Evolutionary conservation across 768 basidiomycete genomes (phyloP), one percentile per base, ranked within the genome.

Genomic region (Rhizopogon salebrosus): DNA sequence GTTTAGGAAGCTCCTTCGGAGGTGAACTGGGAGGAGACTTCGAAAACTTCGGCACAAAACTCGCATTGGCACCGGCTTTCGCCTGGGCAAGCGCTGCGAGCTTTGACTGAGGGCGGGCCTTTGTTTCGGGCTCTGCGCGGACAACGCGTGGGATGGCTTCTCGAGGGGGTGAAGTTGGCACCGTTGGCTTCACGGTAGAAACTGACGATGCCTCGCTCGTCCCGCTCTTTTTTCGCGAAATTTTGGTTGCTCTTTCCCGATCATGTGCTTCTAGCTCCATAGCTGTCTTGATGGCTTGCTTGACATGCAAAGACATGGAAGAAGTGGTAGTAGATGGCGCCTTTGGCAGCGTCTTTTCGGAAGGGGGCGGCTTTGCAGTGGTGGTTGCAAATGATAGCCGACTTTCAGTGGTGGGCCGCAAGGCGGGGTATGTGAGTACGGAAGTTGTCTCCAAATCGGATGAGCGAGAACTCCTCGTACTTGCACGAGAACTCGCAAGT

Each of bases 21-120:
- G 64, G 68, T 49, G 69, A 57, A 26, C 55, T 50, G 8, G 57
- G 54, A 9, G 59, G 39, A 10, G 49, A 52, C 29, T 60, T 67
- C 1, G 68, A 54, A 48, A 63, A 66, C 14, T 63, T 61, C 3
- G 69, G 54, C 48, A 59, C 57, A 20, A 59, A 40, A 11, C 31
- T 46, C 24, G 55, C 48, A 13, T 55, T 40, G 18, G 46, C 56
- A 10, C 46, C 59, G 18, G 59, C 67, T 62, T 83, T 83, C 14
- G 75, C 79, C 61, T 86, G 85, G 7, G 90, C 89, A 24, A 92
- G 76, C 57, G 82, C 74, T 7, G 87, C 85, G 9, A 92, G 74
- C 62, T 91, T 88, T 9, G 90, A 90, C n/a, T 78, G 77, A 41
- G 72, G 72, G 27, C 76, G 77, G 48, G 67, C 43, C 43, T 56